These are phyloP conservation scores for Scheffersomyces segobiensis DNA, from an alignment of 1,139 yeast species.

Conservation along the genomic window DNA sequence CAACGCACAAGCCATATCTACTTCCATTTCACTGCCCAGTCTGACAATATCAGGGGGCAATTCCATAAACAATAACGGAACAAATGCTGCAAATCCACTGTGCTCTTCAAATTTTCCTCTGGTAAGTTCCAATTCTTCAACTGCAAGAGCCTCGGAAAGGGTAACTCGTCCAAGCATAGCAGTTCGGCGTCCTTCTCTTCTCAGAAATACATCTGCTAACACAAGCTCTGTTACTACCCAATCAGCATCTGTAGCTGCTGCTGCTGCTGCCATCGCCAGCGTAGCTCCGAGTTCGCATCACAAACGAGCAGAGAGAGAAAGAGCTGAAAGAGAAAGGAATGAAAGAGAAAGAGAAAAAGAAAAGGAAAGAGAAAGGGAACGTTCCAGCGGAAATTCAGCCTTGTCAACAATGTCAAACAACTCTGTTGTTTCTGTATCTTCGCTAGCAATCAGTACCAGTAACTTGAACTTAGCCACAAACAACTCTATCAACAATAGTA, in stretches of 20 bases:
- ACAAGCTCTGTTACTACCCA: neutral
- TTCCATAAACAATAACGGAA: neutral
- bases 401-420: neutral
- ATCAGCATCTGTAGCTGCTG: neutral
- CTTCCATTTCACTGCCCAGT: neutral
- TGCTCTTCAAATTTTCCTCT: neutral
- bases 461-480: neutral
- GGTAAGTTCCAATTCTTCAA: neutral
- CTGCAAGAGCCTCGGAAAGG: neutral
- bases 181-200: neutral
- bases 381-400: neutral
- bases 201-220: neutral
- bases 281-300: neutral
- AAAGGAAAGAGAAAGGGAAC: neutral
- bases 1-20: neutral
- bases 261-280: neutral
- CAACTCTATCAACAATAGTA: neutral
- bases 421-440: neutral
- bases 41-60: neutral
- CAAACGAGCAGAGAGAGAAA: neutral
- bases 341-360: neutral
- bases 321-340: neutral
- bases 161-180: neutral
- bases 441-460: neutral
- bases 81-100: neutral